phyloP scores from a whole-genome alignment of 2,329 filamentous ascomycete species.

The Diaporthe sp. region DNA sequence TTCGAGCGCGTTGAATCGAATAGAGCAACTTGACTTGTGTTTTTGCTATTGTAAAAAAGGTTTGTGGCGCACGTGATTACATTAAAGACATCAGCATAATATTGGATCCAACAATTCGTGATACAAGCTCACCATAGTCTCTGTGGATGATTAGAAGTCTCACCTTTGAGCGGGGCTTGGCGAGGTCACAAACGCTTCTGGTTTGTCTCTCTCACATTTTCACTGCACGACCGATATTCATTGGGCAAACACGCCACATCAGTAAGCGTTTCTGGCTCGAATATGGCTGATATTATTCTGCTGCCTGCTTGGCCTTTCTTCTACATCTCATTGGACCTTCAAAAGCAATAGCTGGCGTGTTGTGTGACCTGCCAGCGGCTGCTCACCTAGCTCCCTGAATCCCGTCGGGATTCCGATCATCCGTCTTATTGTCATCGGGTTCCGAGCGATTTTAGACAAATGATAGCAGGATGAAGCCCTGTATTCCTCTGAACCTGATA shows the following conservation, averaged over 20 bases:
- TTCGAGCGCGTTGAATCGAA: no score
- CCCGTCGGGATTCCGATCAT: constrained; percentile 1
- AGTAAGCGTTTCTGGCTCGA: background rate
- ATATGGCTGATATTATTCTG: background rate
- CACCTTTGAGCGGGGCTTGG: no score
- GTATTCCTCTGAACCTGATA: no score
- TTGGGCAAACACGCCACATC: background rate
- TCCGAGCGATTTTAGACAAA: background rate
- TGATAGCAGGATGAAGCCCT: background rate
- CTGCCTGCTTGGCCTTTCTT: background rate
- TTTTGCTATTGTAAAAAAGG: no score
- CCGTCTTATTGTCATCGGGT: constrained; percentile 1
- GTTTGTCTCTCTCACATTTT: background rate
- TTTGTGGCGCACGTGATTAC: no score
- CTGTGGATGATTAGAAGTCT: no score
- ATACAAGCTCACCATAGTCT: no score
- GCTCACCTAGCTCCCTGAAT: background rate
- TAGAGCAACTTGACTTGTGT: no score
- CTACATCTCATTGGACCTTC: background rate
- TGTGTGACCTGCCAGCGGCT: background rate
- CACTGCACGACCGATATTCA: background rate
- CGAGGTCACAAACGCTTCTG: background rate
- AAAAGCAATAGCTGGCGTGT: background rate
- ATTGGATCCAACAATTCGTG: no score
- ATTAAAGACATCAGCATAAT: no score